Conservation (phyloP, 371 early-diverging fungal genomes). For the Neoconidiobolus thromboides region DNA sequence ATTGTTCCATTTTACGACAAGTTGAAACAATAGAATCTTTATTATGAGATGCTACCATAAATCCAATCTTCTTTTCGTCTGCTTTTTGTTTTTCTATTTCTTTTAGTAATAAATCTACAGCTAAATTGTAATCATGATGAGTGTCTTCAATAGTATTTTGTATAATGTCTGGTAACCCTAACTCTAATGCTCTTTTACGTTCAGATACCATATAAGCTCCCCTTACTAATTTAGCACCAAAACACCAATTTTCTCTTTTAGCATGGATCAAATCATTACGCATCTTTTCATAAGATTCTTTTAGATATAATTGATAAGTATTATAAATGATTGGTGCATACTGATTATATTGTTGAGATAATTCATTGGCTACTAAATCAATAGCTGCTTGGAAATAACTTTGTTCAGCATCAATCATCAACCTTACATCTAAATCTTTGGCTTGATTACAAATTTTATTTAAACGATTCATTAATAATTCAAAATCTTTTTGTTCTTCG, state of each 20-base stretch:
- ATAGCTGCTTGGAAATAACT: constrained; percentile 84
- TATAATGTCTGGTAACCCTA: constrained; percentile 62
- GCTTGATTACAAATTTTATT: constrained; percentile 43
- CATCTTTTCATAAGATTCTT: constrained; percentile 43
- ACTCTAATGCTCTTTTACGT: constrained; percentile 47
- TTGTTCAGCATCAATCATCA: constrained; percentile 18
- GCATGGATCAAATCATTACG: constrained; percentile 45
- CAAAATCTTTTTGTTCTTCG: constrained; percentile 51
- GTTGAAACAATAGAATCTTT: constrained; percentile 49
- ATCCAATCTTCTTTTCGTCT: constrained; percentile 20
- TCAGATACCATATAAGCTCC: constrained; percentile 87
- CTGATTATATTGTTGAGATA: constrained; percentile 47
- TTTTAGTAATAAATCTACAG: constrained; percentile 46
- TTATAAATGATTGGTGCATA: constrained; percentile 55
- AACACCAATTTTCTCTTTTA: constrained; percentile 42
- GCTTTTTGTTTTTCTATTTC: constrained; percentile 17
- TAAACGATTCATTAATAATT: constrained; percentile 39
- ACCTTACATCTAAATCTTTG: constrained; percentile 31
- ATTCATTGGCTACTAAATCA: constrained; percentile 54
- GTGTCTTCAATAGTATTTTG: constrained; percentile 62
- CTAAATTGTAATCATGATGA: constrained; percentile 64
- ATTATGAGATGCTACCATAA: constrained; percentile 90
- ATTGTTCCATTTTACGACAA: constrained; percentile 37
- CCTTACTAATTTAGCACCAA: constrained; percentile 85
- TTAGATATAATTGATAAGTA: constrained; percentile 92